phyloP scores from a whole-genome alignment of 2,329 filamentous ascomycete genomes.

The Penicillium sp. region DNA sequence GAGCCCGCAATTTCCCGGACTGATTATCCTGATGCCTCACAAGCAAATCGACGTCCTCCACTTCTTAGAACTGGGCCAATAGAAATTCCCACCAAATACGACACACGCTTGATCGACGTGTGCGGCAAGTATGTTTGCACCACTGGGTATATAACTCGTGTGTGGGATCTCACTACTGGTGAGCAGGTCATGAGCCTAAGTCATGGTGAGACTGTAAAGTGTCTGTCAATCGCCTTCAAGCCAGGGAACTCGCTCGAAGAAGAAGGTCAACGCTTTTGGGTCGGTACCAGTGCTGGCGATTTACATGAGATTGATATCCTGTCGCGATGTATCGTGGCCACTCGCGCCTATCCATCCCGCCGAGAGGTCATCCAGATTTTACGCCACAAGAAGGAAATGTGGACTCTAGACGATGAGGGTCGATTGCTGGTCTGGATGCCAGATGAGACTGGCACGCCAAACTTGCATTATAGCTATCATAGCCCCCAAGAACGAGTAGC shows the following conservation, averaged over 20 bases:
- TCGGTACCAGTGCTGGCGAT: slow-evolving; percentile 86
- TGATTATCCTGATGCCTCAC: slow-evolving; percentile 80
- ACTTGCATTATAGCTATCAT: slow-evolving; percentile 70
- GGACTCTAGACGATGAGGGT: slow-evolving; percentile 89
- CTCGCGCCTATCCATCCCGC: slow-evolving; percentile 72
- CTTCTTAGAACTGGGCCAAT: slow-evolving; percentile 68
- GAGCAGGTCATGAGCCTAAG: slow-evolving; percentile 77
- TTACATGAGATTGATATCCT: slow-evolving; percentile 83
- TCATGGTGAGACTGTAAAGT: slow-evolving; percentile 82
- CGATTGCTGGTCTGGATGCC: slow-evolving; percentile 85
- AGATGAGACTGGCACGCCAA: slow-evolving; percentile 71
- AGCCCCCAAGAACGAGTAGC: slow-evolving; percentile 69
- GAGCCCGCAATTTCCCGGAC: slow-evolving; percentile 55
- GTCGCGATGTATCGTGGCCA: slow-evolving; percentile 68
- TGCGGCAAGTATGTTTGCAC: slow-evolving; percentile 87
- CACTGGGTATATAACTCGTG: slow-evolving; percentile 79
- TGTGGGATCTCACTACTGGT: slow-evolving; percentile 83
- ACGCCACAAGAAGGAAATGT: slow-evolving; percentile 83
- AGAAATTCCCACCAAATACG: slow-evolving; percentile 81
- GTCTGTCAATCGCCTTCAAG: slow-evolving; percentile 81
- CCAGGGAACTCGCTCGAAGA: slow-evolving; percentile 74
- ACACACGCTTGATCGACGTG: slow-evolving; percentile 81
- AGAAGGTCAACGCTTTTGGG: slow-evolving; percentile 81
- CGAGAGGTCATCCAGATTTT: slow-evolving; percentile 82
- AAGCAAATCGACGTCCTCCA: slow-evolving; percentile 81